Conservation (phyloP, 2,329 filamentous ascomycete species). For the Diaporthe sp. region DNA sequence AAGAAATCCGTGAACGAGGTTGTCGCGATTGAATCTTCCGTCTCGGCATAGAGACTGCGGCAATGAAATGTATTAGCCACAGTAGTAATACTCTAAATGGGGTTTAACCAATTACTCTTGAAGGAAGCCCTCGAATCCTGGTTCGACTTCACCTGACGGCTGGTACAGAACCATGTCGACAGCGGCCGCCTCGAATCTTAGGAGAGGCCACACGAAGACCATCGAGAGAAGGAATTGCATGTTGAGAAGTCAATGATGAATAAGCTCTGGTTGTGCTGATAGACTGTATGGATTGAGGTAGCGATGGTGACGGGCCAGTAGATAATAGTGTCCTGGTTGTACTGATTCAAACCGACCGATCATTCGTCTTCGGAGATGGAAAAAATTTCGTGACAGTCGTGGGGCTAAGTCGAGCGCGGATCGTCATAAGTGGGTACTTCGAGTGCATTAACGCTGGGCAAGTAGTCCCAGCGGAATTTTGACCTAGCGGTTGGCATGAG, state of each 20-base stretch:
- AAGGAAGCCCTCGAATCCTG: constrained; percentile 5
- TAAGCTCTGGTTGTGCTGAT: no score
- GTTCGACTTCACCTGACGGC: constrained; percentile 10
- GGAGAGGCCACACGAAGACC: no score
- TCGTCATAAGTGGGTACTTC: background rate
- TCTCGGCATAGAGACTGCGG: constrained; percentile 16
- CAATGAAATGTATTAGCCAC: background rate
- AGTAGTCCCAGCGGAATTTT: no score
- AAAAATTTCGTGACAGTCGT: background rate
- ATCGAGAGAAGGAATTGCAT: no score
- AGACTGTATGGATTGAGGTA: no score
- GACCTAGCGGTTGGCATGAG: no score
- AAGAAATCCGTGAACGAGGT: constrained; percentile 24
- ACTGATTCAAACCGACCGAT: no score
- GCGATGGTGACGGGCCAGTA: no score
- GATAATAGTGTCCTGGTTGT: no score
- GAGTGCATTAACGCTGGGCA: no score
- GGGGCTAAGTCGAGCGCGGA: background rate
- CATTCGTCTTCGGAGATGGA: background rate
- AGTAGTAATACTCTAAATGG: background rate
- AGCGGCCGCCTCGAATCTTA: no score
- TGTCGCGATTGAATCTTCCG: background rate
- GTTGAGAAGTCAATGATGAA: no score
- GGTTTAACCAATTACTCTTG: background rate
- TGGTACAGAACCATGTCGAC: background rate